Evolutionary conservation across 1,284 basidiomycete genomes (phyloP).

Genomic region (Neotropicomus parvogracilis): DNA sequence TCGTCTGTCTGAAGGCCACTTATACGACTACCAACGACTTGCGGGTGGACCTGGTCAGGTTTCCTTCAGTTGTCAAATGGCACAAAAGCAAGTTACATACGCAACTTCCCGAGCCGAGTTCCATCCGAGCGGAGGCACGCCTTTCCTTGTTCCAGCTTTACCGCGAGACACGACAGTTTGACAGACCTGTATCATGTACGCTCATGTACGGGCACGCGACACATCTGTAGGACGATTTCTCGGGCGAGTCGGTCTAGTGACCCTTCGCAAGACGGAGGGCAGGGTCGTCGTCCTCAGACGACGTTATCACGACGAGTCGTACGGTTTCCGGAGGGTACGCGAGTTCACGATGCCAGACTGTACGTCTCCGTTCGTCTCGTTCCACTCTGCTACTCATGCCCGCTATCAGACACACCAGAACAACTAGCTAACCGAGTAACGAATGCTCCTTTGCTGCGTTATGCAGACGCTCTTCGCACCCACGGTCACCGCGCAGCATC

Average conservation of each 20-base stretch:
- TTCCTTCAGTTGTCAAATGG: no score
- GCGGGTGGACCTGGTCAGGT: no score
- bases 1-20: no score
- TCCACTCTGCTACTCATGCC: not conserved
- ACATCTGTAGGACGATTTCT: conserved; percentile 13
- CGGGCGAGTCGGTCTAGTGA: conserved; percentile 1
- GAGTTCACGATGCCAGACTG: conserved; percentile 72
- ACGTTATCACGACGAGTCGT: conserved; percentile 77
- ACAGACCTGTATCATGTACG: conserved; percentile 13
- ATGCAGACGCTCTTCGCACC: conserved; percentile 80
- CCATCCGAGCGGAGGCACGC: conserved; percentile 14
- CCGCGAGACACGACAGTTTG: not conserved
- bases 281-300: conserved; percentile 28
- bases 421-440: conserved; percentile 73
- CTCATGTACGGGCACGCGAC: conserved; percentile 16
- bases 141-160: not conserved
- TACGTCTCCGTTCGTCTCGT: conserved; percentile 38
- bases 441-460: conserved; percentile 80
- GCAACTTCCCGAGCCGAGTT: conserved; percentile 11
- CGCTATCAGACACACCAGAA: conserved; percentile 58
- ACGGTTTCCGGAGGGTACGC: conserved; percentile 69
- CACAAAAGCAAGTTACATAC: conserved; percentile 15
- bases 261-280: not conserved
- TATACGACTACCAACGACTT: no score
- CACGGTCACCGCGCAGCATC: conserved; percentile 79